These are phyloP conservation scores for Phytophthora sansomeana DNA, from an alignment of 352 stramenopile genomes.

Conservation along the genomic window DNA sequence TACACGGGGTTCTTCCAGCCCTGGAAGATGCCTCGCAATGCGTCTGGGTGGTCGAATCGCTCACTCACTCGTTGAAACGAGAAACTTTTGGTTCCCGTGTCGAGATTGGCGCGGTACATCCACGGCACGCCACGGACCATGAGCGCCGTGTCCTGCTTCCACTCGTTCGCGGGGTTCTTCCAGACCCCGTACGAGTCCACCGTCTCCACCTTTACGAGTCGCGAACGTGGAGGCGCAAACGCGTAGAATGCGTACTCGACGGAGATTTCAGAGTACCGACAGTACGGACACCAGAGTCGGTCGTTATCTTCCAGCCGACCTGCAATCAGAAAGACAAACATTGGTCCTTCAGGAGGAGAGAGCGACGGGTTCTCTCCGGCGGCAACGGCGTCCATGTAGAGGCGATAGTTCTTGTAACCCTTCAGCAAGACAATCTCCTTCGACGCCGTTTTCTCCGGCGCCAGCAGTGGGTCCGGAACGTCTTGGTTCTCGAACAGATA, in stretches of 20 bases:
- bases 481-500: slow-evolving; percentile 82
- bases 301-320: slow-evolving; percentile 65
- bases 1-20: slow-evolving; percentile 39
- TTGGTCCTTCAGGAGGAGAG: slow-evolving; percentile 35
- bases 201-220: slow-evolving; percentile 67
- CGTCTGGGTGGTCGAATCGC: slow-evolving; percentile 34
- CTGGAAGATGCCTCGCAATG: slow-evolving; percentile 38
- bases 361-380: slow-evolving; percentile 27
- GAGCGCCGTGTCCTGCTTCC: slow-evolving; percentile 60
- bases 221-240: slow-evolving; percentile 59
- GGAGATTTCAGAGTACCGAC: slow-evolving; percentile 68
- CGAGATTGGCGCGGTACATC: slow-evolving; percentile 56
- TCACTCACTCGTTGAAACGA: slow-evolving; percentile 25
- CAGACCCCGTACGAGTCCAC: slow-evolving; percentile 66
- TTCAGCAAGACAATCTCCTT: slow-evolving; percentile 64
- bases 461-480: slow-evolving; percentile 48
- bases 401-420: slow-evolving; percentile 49
- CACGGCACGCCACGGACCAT: slow-evolving; percentile 68
- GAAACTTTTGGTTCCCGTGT: slow-evolving; percentile 34
- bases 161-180: slow-evolving; percentile 75
- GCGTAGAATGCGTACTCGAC: slow-evolving; percentile 82
- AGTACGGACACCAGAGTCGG: slow-evolving; percentile 84
- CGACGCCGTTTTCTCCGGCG: slow-evolving; percentile 41
- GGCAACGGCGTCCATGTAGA: slow-evolving; percentile 53
- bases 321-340: slow-evolving; percentile 79